Base-by-base conservation (phyloP, 202 grass and related monocot species). In the Schoenoplectus triqueter region DNA sequence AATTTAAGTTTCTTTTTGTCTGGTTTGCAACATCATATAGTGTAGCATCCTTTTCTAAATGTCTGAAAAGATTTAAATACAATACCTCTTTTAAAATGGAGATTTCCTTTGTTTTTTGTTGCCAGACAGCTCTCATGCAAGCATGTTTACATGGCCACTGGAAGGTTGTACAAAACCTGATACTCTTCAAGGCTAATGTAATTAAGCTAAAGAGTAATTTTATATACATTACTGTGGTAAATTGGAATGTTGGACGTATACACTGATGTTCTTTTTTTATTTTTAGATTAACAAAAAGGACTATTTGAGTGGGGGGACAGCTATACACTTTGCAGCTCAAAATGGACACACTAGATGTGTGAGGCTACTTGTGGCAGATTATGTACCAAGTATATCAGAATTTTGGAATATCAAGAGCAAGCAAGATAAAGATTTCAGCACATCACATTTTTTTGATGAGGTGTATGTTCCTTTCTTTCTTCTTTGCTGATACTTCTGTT, bases 171-270 rank as follows among this genome's bases (percentile, higher is more conserved):
- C 96, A 99, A 85, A 92, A 85, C 85, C 86, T 99, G 83, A 89
- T 99, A 82, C 93, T 99, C 88, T 92, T 94, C 80, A 99, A 99
- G 92, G 96, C 96, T 80, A 99, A 99, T 90, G 96, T 99, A 91
- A 92, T 89, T 39, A 40, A 77, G 47, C 13, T 82, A 87, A 52
- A 86, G 41, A 10, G 77, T 63, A 13, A 49, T 61, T 77, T 61
- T 79, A 18, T 79, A n/a, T 45, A 18, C 39, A 79, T 61, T 9
- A 61, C 39, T 13, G 42, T 44, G 14, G 14, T 62, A 54, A 6
- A 70, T n/a, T 81, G 83, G 57, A 19, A 17, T 62, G 82, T 71
- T 69, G 6, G 79, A 69, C 73, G 69, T 47, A 80, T 31, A 86
- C 60, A 61, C 11, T 79, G 82, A 86, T 87, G 13, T 84, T 86